Evolutionary conservation across 805 yeast species (phyloP), one percentile per base, ranked within the genome.

Genomic region (Komagataella kurtzmanii): DNA sequence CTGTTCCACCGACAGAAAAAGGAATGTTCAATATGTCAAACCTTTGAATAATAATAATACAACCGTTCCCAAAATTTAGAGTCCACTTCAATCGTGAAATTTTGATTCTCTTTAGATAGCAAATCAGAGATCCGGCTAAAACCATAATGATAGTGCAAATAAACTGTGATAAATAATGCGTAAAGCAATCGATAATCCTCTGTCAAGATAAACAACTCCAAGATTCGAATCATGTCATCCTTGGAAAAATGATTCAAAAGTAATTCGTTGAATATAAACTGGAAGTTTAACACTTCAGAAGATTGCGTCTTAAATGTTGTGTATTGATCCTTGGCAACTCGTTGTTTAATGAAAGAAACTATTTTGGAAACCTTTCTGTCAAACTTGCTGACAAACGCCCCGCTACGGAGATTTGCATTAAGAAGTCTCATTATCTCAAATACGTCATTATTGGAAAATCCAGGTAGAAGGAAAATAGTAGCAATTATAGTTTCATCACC

Each of bases 71-170:
- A 30, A 30, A 30, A 30, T 30, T 30, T 30, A 10, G n/a, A 30
- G 14, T 30, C n/a, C 40, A 30, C 14, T 14, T 30, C 40, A 10
- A 30, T 8, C 14, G n/a, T 30, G 40, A 30, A 30, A 30, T 30
- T 30, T 14, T 30, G 40, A 8, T 30, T 8, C 40, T 30, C 40
- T 30, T 30, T 30, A 2, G 40, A 30, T 30, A 30, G 14, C 40
- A 30, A 4, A 30, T 30, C 40, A 30, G 40, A 30, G n/a, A 30
- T 30, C n/a, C 8, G 40, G n/a, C 40, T 30, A 30, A 30, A 77
- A 1, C 82, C 82, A 61, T 72, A 76, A 60, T 77, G 81, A 58
- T 75, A 72, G 54, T 77, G 73, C 46, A 72, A 61, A 24, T 76
- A 57, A 3, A 77, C 62, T 21, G 72, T 70, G 43, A 74, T 51